Conservation (phyloP, 2,329 filamentous ascomycete species). For the Clathrospora elynae region DNA sequence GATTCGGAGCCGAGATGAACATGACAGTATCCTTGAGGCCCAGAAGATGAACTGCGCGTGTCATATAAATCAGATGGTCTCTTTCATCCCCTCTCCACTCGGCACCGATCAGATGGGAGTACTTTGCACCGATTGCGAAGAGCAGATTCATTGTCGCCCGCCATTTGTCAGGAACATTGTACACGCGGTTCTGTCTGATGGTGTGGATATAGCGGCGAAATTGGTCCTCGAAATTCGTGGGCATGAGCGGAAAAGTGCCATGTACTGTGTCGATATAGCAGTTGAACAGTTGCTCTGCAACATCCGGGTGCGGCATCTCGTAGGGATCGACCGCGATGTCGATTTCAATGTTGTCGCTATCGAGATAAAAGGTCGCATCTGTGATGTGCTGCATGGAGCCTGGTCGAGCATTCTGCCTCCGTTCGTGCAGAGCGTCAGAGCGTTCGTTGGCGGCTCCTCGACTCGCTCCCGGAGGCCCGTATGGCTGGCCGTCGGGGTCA, state of each 20-base stretch:
- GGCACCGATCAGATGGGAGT: slow-evolving; percentile 41
- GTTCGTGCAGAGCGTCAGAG: slow-evolving; percentile 27
- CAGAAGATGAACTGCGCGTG: slow-evolving; percentile 33
- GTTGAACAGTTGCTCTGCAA: slow-evolving; percentile 41
- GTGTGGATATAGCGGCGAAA: slow-evolving; percentile 22
- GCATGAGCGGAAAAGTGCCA: slow-evolving; percentile 40
- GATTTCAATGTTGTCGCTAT: slow-evolving; percentile 37
- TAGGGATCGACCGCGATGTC: slow-evolving; percentile 32
- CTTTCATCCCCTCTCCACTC: slow-evolving; percentile 36
- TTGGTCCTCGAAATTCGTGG: slow-evolving; percentile 28
- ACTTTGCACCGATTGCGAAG: slow-evolving; percentile 51
- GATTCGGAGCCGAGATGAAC: slow-evolving; percentile 38
- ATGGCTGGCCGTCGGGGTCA: slow-evolving; percentile 16
- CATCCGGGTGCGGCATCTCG: slow-evolving; percentile 38
- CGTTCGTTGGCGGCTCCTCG: slow-evolving; percentile 16
- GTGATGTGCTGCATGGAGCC: slow-evolving; percentile 25
- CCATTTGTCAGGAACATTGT: slow-evolving; percentile 34
- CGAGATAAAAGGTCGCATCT: slow-evolving; percentile 44
- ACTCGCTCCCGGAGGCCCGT: slow-evolving; percentile 29
- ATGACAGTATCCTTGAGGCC: slow-evolving; percentile 24
- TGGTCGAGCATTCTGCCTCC: slow-evolving; percentile 15
- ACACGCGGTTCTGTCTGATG: slow-evolving; percentile 10
- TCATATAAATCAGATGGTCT: slow-evolving; percentile 50
- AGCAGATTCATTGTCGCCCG: slow-evolving; percentile 49
- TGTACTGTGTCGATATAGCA: slow-evolving; percentile 48